phyloP scores from a whole-genome alignment of 106 monocot species.

The Dendrobium chrysotoxum region DNA sequence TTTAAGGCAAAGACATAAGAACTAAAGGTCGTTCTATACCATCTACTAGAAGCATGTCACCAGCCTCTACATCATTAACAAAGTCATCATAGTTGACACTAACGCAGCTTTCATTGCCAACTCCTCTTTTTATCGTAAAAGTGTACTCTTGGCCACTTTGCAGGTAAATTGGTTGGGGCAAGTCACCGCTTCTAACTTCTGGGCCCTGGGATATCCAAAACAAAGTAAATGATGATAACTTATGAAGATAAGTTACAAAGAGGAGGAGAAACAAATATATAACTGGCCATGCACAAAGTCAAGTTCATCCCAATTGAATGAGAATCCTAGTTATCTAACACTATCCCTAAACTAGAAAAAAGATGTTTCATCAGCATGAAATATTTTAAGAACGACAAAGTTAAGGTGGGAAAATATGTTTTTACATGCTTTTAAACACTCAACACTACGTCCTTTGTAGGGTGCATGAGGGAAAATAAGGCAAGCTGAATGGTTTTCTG shows the following conservation, averaged over 20 bases:
- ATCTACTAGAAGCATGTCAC: constrained; percentile 95
- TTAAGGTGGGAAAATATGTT: not conserved
- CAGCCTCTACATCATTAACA: constrained; percentile 91
- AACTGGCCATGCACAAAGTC: not conserved
- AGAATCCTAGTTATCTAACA: not conserved
- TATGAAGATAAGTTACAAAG: not conserved
- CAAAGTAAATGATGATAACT: not conserved
- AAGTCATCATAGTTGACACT: constrained; percentile 99
- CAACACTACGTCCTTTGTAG: not conserved
- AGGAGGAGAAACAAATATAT: not conserved
- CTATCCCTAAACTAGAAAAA: not conserved
- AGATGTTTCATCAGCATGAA: not conserved
- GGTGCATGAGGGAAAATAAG: not conserved
- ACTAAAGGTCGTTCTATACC: constrained; percentile 37
- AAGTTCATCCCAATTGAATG: constrained; percentile 2
- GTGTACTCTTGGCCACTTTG: constrained; percentile 72
- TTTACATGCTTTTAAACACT: not conserved
- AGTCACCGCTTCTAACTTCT: constrained; percentile 97
- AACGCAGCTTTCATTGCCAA: constrained; percentile 84
- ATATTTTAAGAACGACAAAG: not conserved
- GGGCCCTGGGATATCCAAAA: constrained; percentile 58
- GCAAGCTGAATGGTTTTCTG: not conserved
- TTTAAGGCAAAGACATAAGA: not conserved
- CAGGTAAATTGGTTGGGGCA: constrained; percentile 80
- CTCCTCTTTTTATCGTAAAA: constrained; percentile 91